Evolutionary conservation across 306 rosid species (phyloP).

Genomic region (Cicer pinnatifidum): DNA sequence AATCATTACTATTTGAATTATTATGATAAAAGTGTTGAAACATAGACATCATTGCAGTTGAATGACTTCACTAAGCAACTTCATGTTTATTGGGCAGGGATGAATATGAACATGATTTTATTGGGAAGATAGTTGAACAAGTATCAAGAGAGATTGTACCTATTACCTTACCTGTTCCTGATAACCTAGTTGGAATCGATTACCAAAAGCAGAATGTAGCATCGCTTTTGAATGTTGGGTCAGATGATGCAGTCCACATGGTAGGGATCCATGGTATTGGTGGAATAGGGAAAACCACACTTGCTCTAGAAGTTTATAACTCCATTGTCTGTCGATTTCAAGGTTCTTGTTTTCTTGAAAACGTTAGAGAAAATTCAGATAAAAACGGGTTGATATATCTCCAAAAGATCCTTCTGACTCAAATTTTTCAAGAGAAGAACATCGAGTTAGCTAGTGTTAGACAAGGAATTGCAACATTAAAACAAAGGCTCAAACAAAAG

Average conservation of each 20-base stretch:
- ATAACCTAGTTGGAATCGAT: neutral
- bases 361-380: constrained; percentile 30
- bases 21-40: too few relatives aligned
- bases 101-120: neutral
- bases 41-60: neutral
- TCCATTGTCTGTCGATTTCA: neutral
- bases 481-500: neutral
- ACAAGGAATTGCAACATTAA: constrained; percentile 20
- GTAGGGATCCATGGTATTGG: constrained; percentile 32
- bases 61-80: neutral
- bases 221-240: neutral
- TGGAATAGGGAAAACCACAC: constrained; percentile 40
- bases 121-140: neutral
- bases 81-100: neutral
- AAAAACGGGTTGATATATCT: constrained; percentile 30
- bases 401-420: constrained; percentile 35
- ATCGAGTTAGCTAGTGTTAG: neutral
- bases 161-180: neutral
- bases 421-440: neutral
- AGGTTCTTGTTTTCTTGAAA: constrained; percentile 13
- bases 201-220: neutral
- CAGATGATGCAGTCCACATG: neutral
- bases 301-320: constrained; percentile 24
- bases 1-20: neutral
- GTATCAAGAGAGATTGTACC: neutral